Evolutionary conservation across 192 early-diverging fungal genomes (phyloP).

Genomic region (Geranomyces variabilis): DNA sequence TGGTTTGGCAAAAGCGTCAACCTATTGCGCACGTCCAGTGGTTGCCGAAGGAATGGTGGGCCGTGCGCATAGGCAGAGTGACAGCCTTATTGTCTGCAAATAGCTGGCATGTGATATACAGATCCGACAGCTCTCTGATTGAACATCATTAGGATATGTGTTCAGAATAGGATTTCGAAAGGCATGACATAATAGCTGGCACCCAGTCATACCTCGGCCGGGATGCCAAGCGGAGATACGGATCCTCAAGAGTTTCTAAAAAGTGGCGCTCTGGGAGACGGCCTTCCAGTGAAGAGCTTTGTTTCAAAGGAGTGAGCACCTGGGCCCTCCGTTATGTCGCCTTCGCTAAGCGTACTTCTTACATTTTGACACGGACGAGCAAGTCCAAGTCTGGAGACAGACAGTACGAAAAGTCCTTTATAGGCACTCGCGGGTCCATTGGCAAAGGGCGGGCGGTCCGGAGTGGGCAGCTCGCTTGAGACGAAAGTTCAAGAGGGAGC

Average conservation of each 20-base stretch:
- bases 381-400: constrained; percentile 67
- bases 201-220: neutral
- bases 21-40: constrained; percentile 55
- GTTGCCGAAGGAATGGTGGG: constrained; percentile 63
- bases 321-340: neutral
- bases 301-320: neutral
- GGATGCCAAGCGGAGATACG: constrained; percentile 2
- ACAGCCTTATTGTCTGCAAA: constrained; percentile 72
- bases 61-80: constrained; percentile 66
- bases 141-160: constrained; percentile 9
- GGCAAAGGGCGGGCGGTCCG: no score
- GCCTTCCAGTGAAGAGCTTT: constrained; percentile 29
- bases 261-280: constrained; percentile 2
- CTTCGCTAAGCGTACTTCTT: constrained; percentile 44
- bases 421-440: constrained; percentile 28
- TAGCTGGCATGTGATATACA: constrained; percentile 63
- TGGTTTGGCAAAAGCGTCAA: neutral
- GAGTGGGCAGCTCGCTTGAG: no score
- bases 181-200: neutral
- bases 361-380: constrained; percentile 67
- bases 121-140: constrained; percentile 14
- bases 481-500: no score
- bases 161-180: constrained; percentile 2
- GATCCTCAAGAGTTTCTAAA: neutral
- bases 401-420: constrained; percentile 72